Conservation (phyloP, 176 grass and related monocot genomes). For the Aechmea fasciata region DNA sequence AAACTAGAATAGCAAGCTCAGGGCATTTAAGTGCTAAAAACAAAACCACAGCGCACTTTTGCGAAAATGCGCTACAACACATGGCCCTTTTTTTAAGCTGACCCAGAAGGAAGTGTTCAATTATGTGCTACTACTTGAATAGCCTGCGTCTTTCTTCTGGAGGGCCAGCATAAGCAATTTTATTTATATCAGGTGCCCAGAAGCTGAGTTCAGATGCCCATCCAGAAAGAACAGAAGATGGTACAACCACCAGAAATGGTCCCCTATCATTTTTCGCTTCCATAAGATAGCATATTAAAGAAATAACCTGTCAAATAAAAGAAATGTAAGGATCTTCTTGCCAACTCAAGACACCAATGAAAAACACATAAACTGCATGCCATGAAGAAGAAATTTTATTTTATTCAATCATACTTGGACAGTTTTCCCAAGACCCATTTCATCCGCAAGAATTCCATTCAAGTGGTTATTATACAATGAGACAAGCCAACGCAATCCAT, state of each 20-base stretch:
- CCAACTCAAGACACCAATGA: not conserved
- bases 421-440: slow-evolving; percentile 99
- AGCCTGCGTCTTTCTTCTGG: slow-evolving; percentile 93
- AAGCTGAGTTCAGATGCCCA: slow-evolving; percentile 89
- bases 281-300: slow-evolving; percentile 96
- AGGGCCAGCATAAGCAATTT: slow-evolving; percentile 92
- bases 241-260: slow-evolving; percentile 94
- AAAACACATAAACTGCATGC: not conserved
- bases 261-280: slow-evolving; percentile 97
- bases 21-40: not conserved
- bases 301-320: slow-evolving; percentile 63
- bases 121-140: slow-evolving; percentile 64
- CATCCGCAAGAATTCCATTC: slow-evolving; percentile 97
- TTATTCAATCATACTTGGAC: slow-evolving; percentile 61
- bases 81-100: not conserved
- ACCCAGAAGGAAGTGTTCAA: slow-evolving; percentile 2
- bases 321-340: not conserved
- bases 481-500: slow-evolving; percentile 91
- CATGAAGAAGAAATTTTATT: slow-evolving; percentile 17
- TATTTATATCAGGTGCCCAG: slow-evolving; percentile 97
- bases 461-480: slow-evolving; percentile 97
- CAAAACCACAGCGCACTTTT: not conserved
- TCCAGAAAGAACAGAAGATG: slow-evolving; percentile 89
- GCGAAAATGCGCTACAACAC: too few species aligned
- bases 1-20: not conserved